Evolutionary conservation across 1,284 basidiomycete species (phyloP).

Genomic region (Xanthoconium separans): DNA sequence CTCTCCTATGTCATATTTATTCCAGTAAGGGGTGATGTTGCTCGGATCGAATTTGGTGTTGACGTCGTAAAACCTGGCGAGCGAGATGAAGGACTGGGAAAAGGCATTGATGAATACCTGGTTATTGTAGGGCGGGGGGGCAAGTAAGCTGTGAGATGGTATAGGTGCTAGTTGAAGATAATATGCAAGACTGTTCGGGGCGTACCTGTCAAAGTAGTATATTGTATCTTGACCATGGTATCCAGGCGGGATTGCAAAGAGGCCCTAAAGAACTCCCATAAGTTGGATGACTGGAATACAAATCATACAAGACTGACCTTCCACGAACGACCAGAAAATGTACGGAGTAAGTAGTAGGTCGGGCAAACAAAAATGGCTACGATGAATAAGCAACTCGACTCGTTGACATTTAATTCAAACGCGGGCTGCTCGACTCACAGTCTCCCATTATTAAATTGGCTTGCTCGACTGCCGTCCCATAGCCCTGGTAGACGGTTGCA

Average conservation of each 20-base stretch:
- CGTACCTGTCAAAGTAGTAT: constrained; percentile 23
- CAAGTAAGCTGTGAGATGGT: not conserved
- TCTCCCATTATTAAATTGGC: constrained; percentile 18
- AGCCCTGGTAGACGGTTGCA: constrained; percentile 11
- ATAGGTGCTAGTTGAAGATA: not conserved
- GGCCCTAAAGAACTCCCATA: constrained; percentile 7
- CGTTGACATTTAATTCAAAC: not conserved
- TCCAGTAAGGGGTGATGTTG: constrained; percentile 28
- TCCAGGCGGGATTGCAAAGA: constrained; percentile 24
- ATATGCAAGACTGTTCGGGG: no score
- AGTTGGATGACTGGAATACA: not conserved
- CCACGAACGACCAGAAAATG: constrained; percentile 18
- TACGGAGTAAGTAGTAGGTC: constrained; percentile 17
- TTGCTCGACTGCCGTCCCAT: constrained; percentile 14
- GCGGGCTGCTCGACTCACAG: constrained; percentile 8
- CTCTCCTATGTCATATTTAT: constrained; percentile 5
- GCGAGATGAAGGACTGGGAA: constrained; percentile 21
- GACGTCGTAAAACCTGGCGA: constrained; percentile 19
- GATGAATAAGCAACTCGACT: not conserved
- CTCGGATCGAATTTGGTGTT: constrained; percentile 18
- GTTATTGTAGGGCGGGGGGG: constrained; percentile 18
- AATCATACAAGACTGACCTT: constrained; percentile 8
- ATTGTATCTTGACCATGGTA: constrained; percentile 7
- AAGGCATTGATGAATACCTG: constrained; percentile 25
- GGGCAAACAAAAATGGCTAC: constrained; percentile 25